phyloP scores from a whole-genome alignment of 805 yeast species.

The Wickerhamomyces bovis region DNA sequence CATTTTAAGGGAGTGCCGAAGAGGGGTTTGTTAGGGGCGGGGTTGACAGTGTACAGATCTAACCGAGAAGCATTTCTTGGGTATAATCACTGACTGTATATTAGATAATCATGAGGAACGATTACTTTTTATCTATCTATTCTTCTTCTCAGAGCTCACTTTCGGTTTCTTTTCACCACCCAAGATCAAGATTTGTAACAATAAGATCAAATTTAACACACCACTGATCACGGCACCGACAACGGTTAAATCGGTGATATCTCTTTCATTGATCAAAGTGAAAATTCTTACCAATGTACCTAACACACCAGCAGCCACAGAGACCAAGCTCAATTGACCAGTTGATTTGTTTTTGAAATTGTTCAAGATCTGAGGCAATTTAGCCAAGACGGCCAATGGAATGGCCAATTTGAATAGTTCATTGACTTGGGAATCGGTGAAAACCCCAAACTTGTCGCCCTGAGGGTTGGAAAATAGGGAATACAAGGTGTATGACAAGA shows the following conservation, averaged over 20 bases:
- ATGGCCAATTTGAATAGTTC: slow-evolving; percentile 28
- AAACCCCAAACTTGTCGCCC: slow-evolving; percentile 13
- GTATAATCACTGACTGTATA: no score
- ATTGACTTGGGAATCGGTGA: slow-evolving; percentile 17
- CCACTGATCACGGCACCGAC: slow-evolving; percentile 27
- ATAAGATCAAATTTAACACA: slow-evolving; percentile 29
- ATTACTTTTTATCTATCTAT: slow-evolving; percentile 9
- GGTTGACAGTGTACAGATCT: no score
- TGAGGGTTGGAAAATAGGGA: slow-evolving; percentile 17
- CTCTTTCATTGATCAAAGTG: slow-evolving; percentile 31
- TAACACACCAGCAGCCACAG: slow-evolving; percentile 31
- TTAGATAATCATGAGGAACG: no score
- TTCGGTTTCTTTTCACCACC: slow-evolving; percentile 12
- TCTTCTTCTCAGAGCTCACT: slow-evolving; percentile 12
- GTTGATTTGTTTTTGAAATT: slow-evolving; percentile 34
- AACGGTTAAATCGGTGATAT: slow-evolving; percentile 29
- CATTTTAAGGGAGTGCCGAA: no score
- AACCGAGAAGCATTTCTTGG: no score
- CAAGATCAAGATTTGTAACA: slow-evolving; percentile 30
- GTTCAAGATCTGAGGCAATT: slow-evolving; percentile 36
- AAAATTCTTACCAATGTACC: slow-evolving; percentile 35
- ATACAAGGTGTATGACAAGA: slow-evolving; percentile 14
- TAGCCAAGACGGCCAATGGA: slow-evolving; percentile 30
- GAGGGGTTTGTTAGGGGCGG: no score
- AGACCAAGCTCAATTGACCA: slow-evolving; percentile 33